Evolutionary conservation across 2,329 filamentous ascomycete species (phyloP), one percentile per base, ranked within the genome.

Genomic region (Fusarium liriodendri): DNA sequence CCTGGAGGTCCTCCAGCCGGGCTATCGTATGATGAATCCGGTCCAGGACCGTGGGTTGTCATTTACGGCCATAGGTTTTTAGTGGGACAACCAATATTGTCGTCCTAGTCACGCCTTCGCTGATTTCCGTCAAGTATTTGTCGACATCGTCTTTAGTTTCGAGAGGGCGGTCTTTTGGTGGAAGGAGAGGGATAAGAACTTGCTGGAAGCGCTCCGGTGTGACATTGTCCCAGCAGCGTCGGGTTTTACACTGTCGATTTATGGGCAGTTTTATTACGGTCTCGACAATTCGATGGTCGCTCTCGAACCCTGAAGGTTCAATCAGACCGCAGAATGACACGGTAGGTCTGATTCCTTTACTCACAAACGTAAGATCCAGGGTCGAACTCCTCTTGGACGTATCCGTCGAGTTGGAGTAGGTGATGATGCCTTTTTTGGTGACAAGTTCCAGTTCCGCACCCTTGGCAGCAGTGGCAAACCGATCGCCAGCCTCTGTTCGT

Each of bases 401-500:
- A 33, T 67, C 64, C 1, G 6, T 2, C 11, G 64, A 67, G 50
- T 67, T 67, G 14, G 64, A 64, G 22, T 20, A 67, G n/a, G 50
- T 64, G 10, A 16, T 25, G 11, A 14, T 14, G 7, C 32, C 50
- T 13, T 18, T 33, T 22, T 38, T 20, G 13, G 64, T 57, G 22
- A 50, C 25, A 3, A 57, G 27, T 14, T 32, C 60, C 13, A 57
- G 35, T 6, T 18, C 11, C 9, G 16, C 14, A 9, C 1, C 10
- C 27, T 27, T 13, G 16, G 20, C 33, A 6, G 38, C 35, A 29
- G 3, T 4, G n/a, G 37, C 25, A 29, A 59, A 59, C 16, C 5
- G 9, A 20, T 59, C 13, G 25, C 37, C 25, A 59, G 22, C 57
- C 25, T 37, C 5, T 22, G 37, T 59, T 29, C 18, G 22, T 7